Conservation (phyloP, 1,284 basidiomycete species). For the Somion occarium region DNA sequence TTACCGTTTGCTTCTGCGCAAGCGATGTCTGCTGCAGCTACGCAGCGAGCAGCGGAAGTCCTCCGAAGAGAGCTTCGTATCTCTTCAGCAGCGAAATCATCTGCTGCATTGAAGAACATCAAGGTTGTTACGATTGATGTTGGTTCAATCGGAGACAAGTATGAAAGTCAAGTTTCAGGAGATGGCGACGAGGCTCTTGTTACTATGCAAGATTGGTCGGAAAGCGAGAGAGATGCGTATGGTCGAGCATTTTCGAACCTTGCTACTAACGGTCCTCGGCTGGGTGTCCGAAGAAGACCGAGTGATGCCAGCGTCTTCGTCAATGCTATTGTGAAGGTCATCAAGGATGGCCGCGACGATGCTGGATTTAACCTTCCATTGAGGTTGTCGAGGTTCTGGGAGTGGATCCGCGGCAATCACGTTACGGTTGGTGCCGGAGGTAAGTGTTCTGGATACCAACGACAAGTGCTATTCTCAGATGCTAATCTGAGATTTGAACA, state of each 20-base stretch:
- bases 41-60: conserved; percentile 63
- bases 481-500: conserved; percentile 21
- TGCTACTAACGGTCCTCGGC: conserved; percentile 33
- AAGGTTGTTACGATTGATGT: conserved; percentile 64
- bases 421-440: conserved; percentile 73
- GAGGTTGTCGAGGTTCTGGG: conserved; percentile 33
- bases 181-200: conserved; percentile 18
- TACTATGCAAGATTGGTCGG: conserved; percentile 60
- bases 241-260: conserved; percentile 57
- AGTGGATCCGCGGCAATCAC: conserved; percentile 56
- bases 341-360: conserved; percentile 48
- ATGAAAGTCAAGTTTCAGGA: conserved; percentile 27
- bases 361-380: conserved; percentile 34
- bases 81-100: conserved; percentile 45
- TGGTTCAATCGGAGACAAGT: conserved; percentile 33
- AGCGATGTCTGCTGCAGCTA: conserved; percentile 70
- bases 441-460: conserved; percentile 27
- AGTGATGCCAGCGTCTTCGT: conserved; percentile 57
- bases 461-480: background rate
- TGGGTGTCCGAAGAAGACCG: conserved; percentile 42
- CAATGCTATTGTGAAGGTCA: conserved; percentile 48
- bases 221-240: conserved; percentile 65
- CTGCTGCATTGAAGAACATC: conserved; percentile 55
- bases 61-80: conserved; percentile 65
- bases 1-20: conserved; percentile 63